Base-by-base conservation (phyloP, 164 flowering plant genomes). In the Nelumbo lutea region DNA sequence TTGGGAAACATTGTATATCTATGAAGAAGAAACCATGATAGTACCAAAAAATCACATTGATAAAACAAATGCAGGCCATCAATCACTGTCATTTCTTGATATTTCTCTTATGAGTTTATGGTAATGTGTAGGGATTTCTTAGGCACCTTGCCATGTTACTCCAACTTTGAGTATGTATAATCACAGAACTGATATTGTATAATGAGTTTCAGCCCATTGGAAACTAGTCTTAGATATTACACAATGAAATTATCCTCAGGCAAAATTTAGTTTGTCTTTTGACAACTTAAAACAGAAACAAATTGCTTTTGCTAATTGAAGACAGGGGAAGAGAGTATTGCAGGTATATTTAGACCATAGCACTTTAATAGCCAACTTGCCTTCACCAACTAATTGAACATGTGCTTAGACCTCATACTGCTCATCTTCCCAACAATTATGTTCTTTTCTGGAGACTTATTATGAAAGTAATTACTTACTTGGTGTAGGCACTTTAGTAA, bases 401-500 rank as follows among this genome's bases (percentile, higher is more conserved):
- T 62, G 27, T 27, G 27, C 27, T 27, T 27, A 27, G 27, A 62
- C 27, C 42, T 40, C 13, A 6, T 58, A 38, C 10, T 9, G 40
- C 61, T 53, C 4, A 39, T 40, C 40, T 39, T 9, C 42, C 42
- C 6, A 59, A 40, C 9, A 38, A 6, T 1, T 59, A 9, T 59
- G 5, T 3, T 59, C 61, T 39, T 58, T 38, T 11, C 1, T 1
- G 8, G 42, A 48, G 39, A 42, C 15, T 10, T 43, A 27, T 43
- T 39, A n/a, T n/a, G 47, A 14, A 56, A 27, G 44, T 27, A 5
- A 64, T 10, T 8, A 53, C 79, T 85, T 84, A 90, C 96, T 79
- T 68, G 90, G 84, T 59, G 89, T 86, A 44, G 90, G 90, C 47
- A 88, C 83, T 41, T 65, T 46, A 5, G 77, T 83, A 43, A 82